Base-by-base conservation (phyloP, 208 protist species). In the Trypanosomatidae sp. region DNA sequence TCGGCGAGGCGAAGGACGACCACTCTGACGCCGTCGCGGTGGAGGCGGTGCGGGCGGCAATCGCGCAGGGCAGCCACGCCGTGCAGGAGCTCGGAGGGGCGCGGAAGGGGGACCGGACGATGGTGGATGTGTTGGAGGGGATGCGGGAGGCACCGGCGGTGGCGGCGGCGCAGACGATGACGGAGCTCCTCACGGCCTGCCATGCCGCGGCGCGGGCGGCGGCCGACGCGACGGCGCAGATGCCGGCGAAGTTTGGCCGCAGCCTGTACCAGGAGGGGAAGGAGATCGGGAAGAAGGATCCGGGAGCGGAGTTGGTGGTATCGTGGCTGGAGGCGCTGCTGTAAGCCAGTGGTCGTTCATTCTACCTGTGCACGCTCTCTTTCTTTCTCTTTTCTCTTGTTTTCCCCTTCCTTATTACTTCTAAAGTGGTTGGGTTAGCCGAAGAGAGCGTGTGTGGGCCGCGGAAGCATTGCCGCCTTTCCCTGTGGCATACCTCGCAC, bases 61-160 rank as follows among this genome's bases (percentile, higher is more conserved):
- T 92, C 9, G 66, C 49, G 33, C 74, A 69, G 22, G 80, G 77
- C 44, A 89, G 76, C 55, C 78, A 69, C 22, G 77, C 70, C 1
- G 83, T 92, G 30, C 79, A 90, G 70, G 70, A 82, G 46, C 71
- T 92, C 36, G 85, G 85, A 8, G 79, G 85, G 1, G 85, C 88
- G 2, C 68, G 65, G 17, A 76, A 72, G 52, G 88, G 88, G 2
- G 88, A 92, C 36, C 85, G 88, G 1, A 92, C 88, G 8, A 92
- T 92, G 88, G 85, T 92, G 22, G 88, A 92, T 33, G 88, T 87
- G 7, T 71, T 92, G 30, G 83, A 90, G 65, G 84, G 64, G 10
- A 44, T 92, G 50, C 71, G 68, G 28, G 59, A 62, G 64, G 58
- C 47, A n/a, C 50, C 80, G 4, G 69, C 28, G 49, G 88, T 90